These are phyloP conservation scores for Sugiyamaella paludigena DNA, from an alignment of 1,139 yeast species.

Conservation along the genomic window DNA sequence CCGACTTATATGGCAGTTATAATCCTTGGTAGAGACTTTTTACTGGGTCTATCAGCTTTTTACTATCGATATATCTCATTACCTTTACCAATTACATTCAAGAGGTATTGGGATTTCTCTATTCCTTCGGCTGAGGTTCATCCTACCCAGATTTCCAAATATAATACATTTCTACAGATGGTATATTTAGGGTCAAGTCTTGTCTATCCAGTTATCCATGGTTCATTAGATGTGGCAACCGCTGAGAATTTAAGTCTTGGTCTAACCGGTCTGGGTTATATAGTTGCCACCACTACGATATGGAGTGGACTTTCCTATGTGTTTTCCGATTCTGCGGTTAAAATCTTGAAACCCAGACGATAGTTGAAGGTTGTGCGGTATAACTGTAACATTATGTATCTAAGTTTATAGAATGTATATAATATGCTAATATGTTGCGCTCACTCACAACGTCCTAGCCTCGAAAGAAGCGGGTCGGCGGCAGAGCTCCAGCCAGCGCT, in stretches of 20 bases:
- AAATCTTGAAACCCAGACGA: slow-evolving; percentile 35
- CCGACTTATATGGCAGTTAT: slow-evolving; percentile 64
- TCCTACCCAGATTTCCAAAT: slow-evolving; percentile 84
- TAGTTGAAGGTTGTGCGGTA: not conserved
- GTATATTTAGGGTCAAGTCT: slow-evolving; percentile 76
- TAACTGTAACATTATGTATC: no score
- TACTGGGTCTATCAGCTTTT: slow-evolving; percentile 72
- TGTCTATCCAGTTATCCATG: slow-evolving; percentile 57
- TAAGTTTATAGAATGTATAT: not conserved
- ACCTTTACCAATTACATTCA: slow-evolving; percentile 71
- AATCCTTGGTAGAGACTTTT: slow-evolving; percentile 81
- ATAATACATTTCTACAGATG: slow-evolving; percentile 92
- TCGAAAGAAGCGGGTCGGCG: not conserved
- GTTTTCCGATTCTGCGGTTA: slow-evolving; percentile 65
- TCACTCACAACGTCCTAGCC: not conserved
- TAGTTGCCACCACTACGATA: slow-evolving; percentile 76
- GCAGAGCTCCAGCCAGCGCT: slow-evolving; percentile 5
- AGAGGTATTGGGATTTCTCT: slow-evolving; percentile 71
- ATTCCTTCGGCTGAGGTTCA: slow-evolving; percentile 84
- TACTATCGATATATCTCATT: slow-evolving; percentile 71
- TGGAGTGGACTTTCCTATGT: slow-evolving; percentile 77
- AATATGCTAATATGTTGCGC: not conserved
- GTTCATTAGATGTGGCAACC: slow-evolving; percentile 30
- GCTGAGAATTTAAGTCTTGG: slow-evolving; percentile 24
- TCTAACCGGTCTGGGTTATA: slow-evolving; percentile 45